A percentile compares a stretch with the other conserved stretches of the same genome.
Evolutionary conservation across 1,284 basidiomycete genomes (phyloP).

Genomic region (Neolentinus lepideus): DNA sequence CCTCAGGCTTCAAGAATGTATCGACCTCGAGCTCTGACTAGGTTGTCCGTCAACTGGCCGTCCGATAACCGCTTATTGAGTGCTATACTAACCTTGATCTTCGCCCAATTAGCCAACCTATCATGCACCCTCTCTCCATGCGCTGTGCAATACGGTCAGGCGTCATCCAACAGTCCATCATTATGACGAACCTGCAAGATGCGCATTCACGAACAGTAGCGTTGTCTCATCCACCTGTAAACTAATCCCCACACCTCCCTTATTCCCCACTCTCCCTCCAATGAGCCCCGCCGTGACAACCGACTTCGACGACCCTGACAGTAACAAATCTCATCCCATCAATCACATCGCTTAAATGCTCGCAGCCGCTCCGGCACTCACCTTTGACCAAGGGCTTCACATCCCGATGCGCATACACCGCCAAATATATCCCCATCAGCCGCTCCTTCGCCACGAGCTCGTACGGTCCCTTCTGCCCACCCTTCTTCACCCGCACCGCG

Average conservation of each 20-base stretch:
- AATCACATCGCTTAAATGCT: too few species aligned
- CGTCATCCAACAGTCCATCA: not conserved
- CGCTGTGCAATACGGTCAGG: constrained; percentile 32
- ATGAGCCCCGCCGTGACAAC: constrained; percentile 83
- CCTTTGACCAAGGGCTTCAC: constrained; percentile 53
- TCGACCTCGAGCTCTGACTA: constrained; percentile 61
- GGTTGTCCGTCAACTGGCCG: not conserved
- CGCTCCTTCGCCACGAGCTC: constrained; percentile 78
- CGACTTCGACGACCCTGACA: constrained; percentile 54
- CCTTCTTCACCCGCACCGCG: constrained; percentile 3
- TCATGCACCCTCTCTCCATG: constrained; percentile 68
- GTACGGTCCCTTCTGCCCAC: constrained; percentile 52
- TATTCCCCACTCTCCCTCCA: constrained; percentile 81
- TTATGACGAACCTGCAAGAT: constrained; percentile 64
- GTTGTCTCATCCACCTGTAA: constrained; percentile 68
- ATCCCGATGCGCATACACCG: constrained; percentile 67
- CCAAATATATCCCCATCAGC: constrained; percentile 82
- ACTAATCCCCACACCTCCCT: constrained; percentile 81
- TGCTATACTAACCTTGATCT: constrained; percentile 54
- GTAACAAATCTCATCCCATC: too few species aligned
- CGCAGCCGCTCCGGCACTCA: too few species aligned
- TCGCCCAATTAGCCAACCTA: constrained; percentile 62
- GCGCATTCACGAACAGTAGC: constrained; percentile 81
- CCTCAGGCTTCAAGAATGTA: constrained; percentile 54
- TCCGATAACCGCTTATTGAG: constrained; percentile 1